phyloP scores from a whole-genome alignment of 768 basidiomycete species.

The Amanita thiersii region DNA sequence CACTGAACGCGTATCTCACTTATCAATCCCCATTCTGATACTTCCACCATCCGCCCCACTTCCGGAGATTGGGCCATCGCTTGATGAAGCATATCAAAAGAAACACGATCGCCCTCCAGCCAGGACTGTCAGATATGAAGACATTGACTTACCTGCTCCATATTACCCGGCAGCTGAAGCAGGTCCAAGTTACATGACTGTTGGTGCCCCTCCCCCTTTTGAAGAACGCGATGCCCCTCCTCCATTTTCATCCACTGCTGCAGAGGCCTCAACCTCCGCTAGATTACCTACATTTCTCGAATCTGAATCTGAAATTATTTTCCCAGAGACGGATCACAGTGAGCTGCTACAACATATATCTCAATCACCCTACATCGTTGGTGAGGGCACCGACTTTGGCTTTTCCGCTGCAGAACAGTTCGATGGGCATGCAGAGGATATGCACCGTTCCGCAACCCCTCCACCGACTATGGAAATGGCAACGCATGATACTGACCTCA shows the following conservation, averaged over 20 bases:
- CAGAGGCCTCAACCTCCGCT: constrained; percentile 50
- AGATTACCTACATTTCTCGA: constrained; percentile 70
- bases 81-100: constrained; percentile 76
- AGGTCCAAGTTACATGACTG: constrained; percentile 63
- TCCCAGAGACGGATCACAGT: constrained; percentile 40
- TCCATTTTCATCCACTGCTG: constrained; percentile 52
- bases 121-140: constrained; percentile 63
- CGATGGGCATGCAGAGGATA: constrained; percentile 69
- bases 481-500: constrained; percentile 61
- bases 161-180: constrained; percentile 65
- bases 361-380: constrained; percentile 35
- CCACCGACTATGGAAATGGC: constrained; percentile 76
- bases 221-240: constrained; percentile 80
- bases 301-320: constrained; percentile 68
- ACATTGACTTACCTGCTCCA: constrained; percentile 50
- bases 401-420: constrained; percentile 68
- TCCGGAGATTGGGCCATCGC: constrained; percentile 63
- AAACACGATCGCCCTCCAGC: constrained; percentile 80
- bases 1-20: constrained; percentile 57
- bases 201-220: constrained; percentile 72
- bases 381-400: constrained; percentile 76
- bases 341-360: constrained; percentile 24
- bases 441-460: constrained; percentile 57
- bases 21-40: constrained; percentile 63
- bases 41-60: constrained; percentile 73